Percentiles rank a stretch among this genome's conserved stretches.
phyloP scores from a whole-genome alignment of 768 basidiomycete species.

The Tylopilus intermedius region DNA sequence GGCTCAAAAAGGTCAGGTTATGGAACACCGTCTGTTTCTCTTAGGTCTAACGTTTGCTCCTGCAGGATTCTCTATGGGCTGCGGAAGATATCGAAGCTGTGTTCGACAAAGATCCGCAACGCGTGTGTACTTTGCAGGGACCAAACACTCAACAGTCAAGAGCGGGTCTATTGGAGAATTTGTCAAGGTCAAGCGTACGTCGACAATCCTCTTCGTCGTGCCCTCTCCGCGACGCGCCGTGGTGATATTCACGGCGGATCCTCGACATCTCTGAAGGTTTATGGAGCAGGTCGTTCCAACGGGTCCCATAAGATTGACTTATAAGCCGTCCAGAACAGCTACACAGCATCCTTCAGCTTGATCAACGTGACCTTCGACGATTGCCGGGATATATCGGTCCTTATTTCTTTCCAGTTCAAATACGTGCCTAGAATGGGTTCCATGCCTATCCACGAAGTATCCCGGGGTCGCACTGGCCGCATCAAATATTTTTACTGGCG shows the following conservation, averaged over 20 bases:
- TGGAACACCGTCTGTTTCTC: neutral
- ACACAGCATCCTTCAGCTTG: conserved; percentile 35
- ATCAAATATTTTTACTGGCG: conserved; percentile 98
- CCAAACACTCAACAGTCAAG: conserved; percentile 67
- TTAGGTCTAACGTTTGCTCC: conserved; percentile 7
- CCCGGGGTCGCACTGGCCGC: conserved; percentile 73
- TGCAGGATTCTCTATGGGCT: conserved; percentile 92
- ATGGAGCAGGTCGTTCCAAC: conserved; percentile 75
- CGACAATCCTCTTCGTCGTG: conserved; percentile 82
- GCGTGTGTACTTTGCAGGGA: conserved; percentile 97
- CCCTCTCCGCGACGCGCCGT: conserved; percentile 79
- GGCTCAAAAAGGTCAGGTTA: conserved; percentile 92
- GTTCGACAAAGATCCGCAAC: conserved; percentile 97
- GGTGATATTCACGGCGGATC: conserved; percentile 45
- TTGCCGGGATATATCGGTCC: conserved; percentile 67
- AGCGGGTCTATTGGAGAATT: too few species aligned
- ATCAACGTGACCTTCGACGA: conserved; percentile 81
- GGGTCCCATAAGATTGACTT: conserved; percentile 69
- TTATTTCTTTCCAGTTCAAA: conserved; percentile 74
- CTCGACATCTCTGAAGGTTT: conserved; percentile 59
- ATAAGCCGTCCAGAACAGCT: conserved; percentile 78
- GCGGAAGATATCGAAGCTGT: conserved; percentile 98
- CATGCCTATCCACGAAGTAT: conserved; percentile 89
- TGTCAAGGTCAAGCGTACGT: conserved; percentile 84
- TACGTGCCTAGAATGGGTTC: conserved; percentile 88